Percentiles rank a stretch among this genome's conserved stretches.
These are phyloP conservation scores for Lachancea sp. DNA, from an alignment of 805 yeast genomes.

Conservation along the genomic window DNA sequence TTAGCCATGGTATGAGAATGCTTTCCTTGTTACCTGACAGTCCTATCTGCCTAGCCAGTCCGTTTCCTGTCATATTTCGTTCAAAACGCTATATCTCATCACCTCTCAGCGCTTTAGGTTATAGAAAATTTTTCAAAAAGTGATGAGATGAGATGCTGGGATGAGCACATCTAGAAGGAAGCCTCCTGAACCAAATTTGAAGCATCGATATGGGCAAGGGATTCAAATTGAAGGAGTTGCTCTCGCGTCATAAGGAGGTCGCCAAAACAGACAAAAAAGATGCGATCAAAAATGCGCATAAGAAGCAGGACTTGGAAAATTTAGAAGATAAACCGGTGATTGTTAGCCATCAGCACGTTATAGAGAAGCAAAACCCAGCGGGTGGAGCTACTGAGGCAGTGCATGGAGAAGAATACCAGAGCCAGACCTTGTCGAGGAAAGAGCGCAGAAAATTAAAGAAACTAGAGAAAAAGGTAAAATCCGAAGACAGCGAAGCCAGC, in stretches of 20 bases:
- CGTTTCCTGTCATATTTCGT: not conserved
- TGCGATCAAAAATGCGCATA: constrained; percentile 19
- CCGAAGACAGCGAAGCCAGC: constrained; percentile 35
- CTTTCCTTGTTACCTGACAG: no score
- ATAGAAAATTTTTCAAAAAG: constrained; percentile 11
- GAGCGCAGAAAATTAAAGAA: constrained; percentile 57
- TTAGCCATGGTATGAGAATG: no score
- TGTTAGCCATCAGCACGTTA: constrained; percentile 31
- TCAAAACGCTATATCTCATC: constrained; percentile 8
- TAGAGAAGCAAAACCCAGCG: constrained; percentile 3
- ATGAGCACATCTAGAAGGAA: constrained; percentile 1
- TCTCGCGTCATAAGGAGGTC: constrained; percentile 25
- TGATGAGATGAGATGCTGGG: constrained; percentile 27
- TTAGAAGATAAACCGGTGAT: constrained; percentile 28
- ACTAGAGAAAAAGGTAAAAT: constrained; percentile 27
- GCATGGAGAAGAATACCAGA: constrained; percentile 37
- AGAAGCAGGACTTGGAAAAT: constrained; percentile 8
- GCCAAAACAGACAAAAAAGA: constrained; percentile 21
- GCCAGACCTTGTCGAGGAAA: constrained; percentile 52
- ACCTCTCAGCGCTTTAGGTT: not conserved
- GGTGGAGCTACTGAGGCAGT: constrained; percentile 11
- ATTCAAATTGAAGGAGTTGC: constrained; percentile 27
- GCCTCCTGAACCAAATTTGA: not conserved
- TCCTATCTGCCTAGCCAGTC: not conserved
- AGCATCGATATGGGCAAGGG: constrained; percentile 29